Evolutionary conservation across 352 stramenopile genomes (phyloP).

Genomic region (Peronospora destructor): DNA sequence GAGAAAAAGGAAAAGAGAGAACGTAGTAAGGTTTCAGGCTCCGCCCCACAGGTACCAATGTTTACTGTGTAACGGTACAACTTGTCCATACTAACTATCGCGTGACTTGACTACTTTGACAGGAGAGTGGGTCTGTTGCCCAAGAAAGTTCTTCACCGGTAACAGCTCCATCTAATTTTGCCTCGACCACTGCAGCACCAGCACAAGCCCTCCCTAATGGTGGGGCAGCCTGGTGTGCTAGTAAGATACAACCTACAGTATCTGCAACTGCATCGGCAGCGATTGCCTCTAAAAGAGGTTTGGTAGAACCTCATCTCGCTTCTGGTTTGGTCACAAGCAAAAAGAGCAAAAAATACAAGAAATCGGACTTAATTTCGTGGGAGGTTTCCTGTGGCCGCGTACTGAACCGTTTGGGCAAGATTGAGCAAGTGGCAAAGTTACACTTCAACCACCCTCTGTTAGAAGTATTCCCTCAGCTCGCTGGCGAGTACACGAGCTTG

Average conservation of each 20-base stretch:
- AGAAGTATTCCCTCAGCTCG: conserved; percentile 68
- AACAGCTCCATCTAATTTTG: background rate
- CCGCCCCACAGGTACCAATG: conserved; percentile 18
- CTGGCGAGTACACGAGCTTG: conserved; percentile 50
- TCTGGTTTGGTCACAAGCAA: conserved; percentile 33
- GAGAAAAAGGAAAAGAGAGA: conserved; percentile 53
- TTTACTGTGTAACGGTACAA: background rate
- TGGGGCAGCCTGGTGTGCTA: background rate
- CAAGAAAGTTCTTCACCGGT: conserved; percentile 3
- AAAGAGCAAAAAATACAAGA: conserved; percentile 71
- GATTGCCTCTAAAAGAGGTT: conserved; percentile 35
- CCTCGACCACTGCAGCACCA: background rate
- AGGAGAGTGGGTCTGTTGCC: conserved; percentile 12
- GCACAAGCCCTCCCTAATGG: conserved; percentile 1
- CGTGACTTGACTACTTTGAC: background rate
- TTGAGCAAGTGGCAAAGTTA: conserved; percentile 73
- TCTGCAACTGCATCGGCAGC: conserved; percentile 6
- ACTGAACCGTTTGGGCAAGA: conserved; percentile 63
- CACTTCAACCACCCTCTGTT: conserved; percentile 75
- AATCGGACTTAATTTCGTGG: conserved; percentile 67
- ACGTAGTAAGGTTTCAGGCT: conserved; percentile 26
- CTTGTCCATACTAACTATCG: background rate
- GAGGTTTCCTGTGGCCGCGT: conserved; percentile 61
- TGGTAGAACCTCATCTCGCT: conserved; percentile 20
- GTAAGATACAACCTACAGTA: conserved; percentile 5